Evolutionary conservation across 2,329 filamentous ascomycete species (phyloP).

Genomic region (Xylaria sp.): DNA sequence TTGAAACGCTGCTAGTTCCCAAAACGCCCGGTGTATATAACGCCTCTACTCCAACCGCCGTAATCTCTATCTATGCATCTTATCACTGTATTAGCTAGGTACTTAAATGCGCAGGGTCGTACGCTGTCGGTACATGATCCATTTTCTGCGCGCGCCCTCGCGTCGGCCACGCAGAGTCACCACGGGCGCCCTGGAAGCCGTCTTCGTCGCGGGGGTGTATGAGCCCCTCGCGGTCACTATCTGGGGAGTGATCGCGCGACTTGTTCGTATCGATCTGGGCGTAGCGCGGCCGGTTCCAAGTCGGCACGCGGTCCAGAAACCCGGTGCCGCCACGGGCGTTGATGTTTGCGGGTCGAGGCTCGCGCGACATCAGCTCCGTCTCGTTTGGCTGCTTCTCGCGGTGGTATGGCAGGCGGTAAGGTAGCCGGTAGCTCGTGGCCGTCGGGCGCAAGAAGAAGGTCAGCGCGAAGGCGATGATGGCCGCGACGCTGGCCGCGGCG

Average conservation of each 20-base stretch:
- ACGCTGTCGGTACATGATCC: conserved; percentile 19
- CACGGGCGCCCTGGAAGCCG: not conserved
- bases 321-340: conserved; percentile 15
- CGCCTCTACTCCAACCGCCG: not conserved
- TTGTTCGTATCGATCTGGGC: conserved; percentile 36
- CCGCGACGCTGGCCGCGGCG: conserved; percentile 36
- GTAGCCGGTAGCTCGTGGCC: not conserved
- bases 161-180: conserved; percentile 8
- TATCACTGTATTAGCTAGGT: not conserved
- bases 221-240: conserved; percentile 26
- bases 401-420: not conserved
- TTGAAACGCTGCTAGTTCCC: not conserved
- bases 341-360: not conserved
- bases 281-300: conserved; percentile 41
- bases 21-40: not conserved
- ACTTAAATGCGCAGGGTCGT: conserved; percentile 7
- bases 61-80: not conserved
- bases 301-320: conserved; percentile 34
- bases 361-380: conserved; percentile 3
- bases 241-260: conserved; percentile 18
- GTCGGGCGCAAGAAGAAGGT: conserved; percentile 5
- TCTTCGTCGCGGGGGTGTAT: conserved; percentile 14
- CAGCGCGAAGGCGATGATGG: conserved; percentile 29
- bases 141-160: not conserved
- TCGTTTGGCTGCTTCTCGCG: conserved; percentile 14